Percentiles rank a stretch among this genome's conserved stretches.
These are phyloP conservation scores for Fagopyrum tataricum DNA, from an alignment of 148 eudicot species.

Conservation along the genomic window DNA sequence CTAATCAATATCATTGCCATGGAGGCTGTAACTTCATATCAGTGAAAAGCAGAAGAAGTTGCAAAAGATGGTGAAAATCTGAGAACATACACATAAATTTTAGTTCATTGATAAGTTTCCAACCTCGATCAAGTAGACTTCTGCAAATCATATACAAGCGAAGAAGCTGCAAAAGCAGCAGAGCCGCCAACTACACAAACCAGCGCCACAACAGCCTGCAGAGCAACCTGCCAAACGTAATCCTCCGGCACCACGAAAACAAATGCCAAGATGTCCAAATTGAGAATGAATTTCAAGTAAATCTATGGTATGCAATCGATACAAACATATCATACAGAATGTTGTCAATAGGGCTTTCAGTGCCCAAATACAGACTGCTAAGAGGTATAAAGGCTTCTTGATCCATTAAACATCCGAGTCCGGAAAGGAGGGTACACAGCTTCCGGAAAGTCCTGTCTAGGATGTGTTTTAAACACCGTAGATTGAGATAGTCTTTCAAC, in stretches of 20 bases:
- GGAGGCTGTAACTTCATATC: no score
- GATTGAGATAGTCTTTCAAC: neutral
- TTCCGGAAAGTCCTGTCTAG: neutral
- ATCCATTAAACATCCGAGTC: neutral
- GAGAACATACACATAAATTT: no score
- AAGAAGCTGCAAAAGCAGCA: slow-evolving; percentile 85
- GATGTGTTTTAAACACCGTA: neutral
- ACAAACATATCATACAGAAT: no score
- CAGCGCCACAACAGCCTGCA: slow-evolving; percentile 66
- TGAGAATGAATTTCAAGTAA: no score
- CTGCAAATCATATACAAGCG: slow-evolving; percentile 77
- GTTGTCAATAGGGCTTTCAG: no score
- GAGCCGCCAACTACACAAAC: slow-evolving; percentile 66
- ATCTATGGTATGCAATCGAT: no score
- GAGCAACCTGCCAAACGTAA: slow-evolving; percentile 55
- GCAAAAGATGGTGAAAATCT: no score
- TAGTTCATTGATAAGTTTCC: no score
- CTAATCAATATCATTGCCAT: no score
- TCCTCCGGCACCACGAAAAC: slow-evolving; percentile 79
- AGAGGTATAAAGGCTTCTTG: slow-evolving; percentile 5
- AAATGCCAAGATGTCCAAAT: no score
- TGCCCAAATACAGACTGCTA: neutral
- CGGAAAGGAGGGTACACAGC: neutral
- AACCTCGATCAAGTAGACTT: no score
- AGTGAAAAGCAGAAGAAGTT: no score